Base-by-base conservation (phyloP, 352 stramenopile species). In the Phytophthora pseudosyringae region DNA sequence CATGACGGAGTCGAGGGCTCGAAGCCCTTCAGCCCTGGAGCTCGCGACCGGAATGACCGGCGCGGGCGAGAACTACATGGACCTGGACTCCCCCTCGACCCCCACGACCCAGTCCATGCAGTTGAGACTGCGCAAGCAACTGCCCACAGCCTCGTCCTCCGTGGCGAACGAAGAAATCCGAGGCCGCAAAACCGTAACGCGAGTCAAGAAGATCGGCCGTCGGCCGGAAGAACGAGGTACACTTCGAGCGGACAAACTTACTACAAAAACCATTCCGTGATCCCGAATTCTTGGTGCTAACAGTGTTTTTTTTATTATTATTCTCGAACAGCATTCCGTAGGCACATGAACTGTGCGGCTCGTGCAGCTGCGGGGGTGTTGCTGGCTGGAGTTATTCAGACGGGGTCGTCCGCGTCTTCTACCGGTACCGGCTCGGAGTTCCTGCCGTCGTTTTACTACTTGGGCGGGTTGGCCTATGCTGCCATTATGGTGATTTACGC, bases 401-500 rank as follows among this genome's bases (percentile, higher is more conserved):
- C 81, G 5, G 74, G 68, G 12, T 74, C 64, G 8, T 62, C 75
- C 1, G 45, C 58, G 5, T 68, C 47, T 13, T 66, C 59, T 5
- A 56, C 40, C 53, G 67, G 77, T 5, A 56, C 40, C 53, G 67
- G 77, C 15, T 91, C 68, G 51, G 66, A 58, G 16, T 81, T 93
- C 16, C 47, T 93, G 7, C 84, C 84, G 3, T 64, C 65, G 1
- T 85, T 57, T 45, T 93, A 93, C 63, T 90, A 88, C 45, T 43
- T 89, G 9, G 84, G 81, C 5, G 84, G 81, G 2, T 28, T 93
- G 4, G 84, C 67, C 7, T 91, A 88, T 44, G 76, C 79, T 28
- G 81, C 84, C 4, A 73, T 82, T 9, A 86, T 87, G 72, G 78
- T 86, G 8, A 86, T 93, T 50, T 93, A 86, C 39, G 76, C 81